Evolutionary conservation across 192 early-diverging fungal species (phyloP), one percentile per base, ranked within the genome.

Genomic region (Lobosporangium transversale): DNA sequence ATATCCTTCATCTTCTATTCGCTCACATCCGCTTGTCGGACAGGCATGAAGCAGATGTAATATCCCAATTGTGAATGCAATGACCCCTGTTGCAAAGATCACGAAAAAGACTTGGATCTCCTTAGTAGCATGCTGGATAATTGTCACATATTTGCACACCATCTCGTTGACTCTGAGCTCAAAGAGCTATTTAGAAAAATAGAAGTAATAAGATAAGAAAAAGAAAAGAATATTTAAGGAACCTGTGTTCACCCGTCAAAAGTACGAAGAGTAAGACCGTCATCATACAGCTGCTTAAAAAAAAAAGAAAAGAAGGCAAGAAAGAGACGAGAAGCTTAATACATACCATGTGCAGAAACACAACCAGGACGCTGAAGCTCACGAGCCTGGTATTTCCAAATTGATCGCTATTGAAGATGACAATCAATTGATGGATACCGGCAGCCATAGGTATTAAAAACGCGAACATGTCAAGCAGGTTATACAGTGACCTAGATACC

Each of bases 91-190:
- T 10, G 71, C 71, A 60, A 75, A 66, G 36, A 75, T 75, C 15
- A 75, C 50, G 63, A 75, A 75, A 55, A 75, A 75, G 26, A 61
- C 62, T 20, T 23, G 31, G 44, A 75, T 75, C 51, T 61, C 23
- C 11, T 14, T 14, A 3, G 66, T 30, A 30, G 44, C 27, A 23
- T 75, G 26, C 14, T 54, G 14, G 7, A 75, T 75, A 32, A 75
- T 62, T 0, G 63, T 75, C 1, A 66, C 71, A 44, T 45, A 66
- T 35, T 65, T 58, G 33, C 70, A 74, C 4, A 74, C 62, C 7
- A 30, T 59, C 56, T 65, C 53, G 40, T 58, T 47, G 17, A 74
- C 56, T 21, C 70, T 23, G 9, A 74, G 62, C 18, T 74, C 70
- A 33, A 74, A 74, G 21, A 74, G 29, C 70, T 73, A 59, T 10